phyloP scores from a whole-genome alignment of 345 rosid species.

The Laguncularia racemosa region DNA sequence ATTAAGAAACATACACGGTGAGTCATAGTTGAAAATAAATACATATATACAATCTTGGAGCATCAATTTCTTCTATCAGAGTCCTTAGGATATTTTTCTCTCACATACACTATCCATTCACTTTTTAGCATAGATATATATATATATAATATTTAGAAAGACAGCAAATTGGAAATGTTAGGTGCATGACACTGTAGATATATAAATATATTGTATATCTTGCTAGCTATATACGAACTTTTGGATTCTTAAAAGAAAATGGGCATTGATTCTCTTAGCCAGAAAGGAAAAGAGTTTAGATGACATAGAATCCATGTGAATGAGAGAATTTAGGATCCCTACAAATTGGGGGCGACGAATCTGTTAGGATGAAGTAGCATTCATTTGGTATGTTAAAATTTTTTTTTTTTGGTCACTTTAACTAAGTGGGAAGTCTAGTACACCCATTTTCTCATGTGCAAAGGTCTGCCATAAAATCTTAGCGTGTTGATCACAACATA shows the following conservation, averaged over 20 bases:
- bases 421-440: constrained; percentile 25
- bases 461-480: neutral
- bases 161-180: no score
- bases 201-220: no score
- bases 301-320: constrained; percentile 8
- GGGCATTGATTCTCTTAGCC: constrained; percentile 9
- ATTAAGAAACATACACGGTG: no score
- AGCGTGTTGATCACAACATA: neutral
- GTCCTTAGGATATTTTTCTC: no score
- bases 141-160: no score
- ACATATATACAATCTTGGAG: no score
- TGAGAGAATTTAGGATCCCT: constrained; percentile 15
- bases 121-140: no score
- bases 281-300: constrained; percentile 1
- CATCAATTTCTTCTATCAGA: no score
- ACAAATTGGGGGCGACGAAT: constrained; percentile 20
- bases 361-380: constrained; percentile 4
- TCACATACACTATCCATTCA: no score
- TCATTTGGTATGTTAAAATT: constrained; percentile 1
- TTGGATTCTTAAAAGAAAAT: constrained; percentile 16
- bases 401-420: neutral
- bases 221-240: neutral
- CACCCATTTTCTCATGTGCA: constrained; percentile 13
- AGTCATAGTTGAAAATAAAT: no score
- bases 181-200: no score